Evolutionary conservation across 2,329 filamentous ascomycete genomes (phyloP).

Genomic region (Cladophialophora psammophila): DNA sequence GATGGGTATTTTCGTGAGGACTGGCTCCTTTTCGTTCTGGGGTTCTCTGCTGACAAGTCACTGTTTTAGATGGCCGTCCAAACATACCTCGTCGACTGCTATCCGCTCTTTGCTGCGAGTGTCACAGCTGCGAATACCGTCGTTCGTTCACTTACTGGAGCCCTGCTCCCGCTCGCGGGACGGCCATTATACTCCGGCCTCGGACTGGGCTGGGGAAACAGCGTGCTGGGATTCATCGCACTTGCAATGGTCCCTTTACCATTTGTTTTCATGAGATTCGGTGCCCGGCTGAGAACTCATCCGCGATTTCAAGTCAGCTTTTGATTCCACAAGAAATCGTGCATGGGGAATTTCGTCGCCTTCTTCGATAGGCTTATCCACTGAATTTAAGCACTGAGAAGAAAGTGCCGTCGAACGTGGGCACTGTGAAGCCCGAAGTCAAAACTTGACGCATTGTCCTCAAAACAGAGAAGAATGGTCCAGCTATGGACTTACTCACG

Average conservation of each 20-base stretch:
- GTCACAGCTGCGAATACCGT: conserved; percentile 59
- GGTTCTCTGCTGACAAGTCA: background rate
- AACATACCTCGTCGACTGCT: conserved; percentile 47
- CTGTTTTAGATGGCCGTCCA: conserved; percentile 42
- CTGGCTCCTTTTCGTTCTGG: background rate
- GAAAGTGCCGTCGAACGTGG: too few relatives aligned
- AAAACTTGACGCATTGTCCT: too few relatives aligned
- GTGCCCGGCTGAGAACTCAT: conserved; percentile 21
- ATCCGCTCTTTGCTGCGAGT: conserved; percentile 55
- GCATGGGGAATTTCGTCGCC: too few relatives aligned
- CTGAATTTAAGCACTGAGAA: too few relatives aligned
- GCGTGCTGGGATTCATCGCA: conserved; percentile 52
- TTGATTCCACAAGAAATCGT: background rate
- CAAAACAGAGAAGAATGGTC: too few relatives aligned
- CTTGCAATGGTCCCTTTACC: conserved; percentile 42
- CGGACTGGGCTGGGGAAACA: conserved; percentile 52
- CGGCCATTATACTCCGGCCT: conserved; percentile 49
- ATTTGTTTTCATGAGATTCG: conserved; percentile 21
- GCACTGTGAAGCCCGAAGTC: too few relatives aligned
- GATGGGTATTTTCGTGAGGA: conserved; percentile 39
- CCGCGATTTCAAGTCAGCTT: conserved; percentile 24
- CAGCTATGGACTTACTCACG: too few relatives aligned
- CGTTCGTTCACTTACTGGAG: conserved; percentile 54
- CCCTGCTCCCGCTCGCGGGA: conserved; percentile 59
- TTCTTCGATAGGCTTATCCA: too few relatives aligned